Evolutionary conservation across 345 rosid species (phyloP), one percentile per base, ranked within the genome.

Genomic region (Turritis glabra): DNA sequence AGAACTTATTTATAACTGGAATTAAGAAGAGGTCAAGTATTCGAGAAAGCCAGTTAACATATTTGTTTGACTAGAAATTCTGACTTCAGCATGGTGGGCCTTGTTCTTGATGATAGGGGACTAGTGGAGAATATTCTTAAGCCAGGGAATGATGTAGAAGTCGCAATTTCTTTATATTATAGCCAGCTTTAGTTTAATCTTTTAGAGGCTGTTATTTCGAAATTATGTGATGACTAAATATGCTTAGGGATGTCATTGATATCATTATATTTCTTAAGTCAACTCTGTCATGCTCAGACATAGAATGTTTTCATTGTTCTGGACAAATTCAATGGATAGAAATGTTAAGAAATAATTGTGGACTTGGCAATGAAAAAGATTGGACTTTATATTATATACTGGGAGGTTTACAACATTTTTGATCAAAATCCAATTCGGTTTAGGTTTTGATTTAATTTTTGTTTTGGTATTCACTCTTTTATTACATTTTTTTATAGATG

Each of bases 51-150:
- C 5, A 7, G 10, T 41, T 25, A 40, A 25, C 8, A 44, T 10
- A n/a, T 12, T 27, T 64, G 6, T 64, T 64, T 32, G 33, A 21
- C 22, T 32, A 32, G 10, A 67, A 38, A 37, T 23, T 37, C 61
- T 1, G 11, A 35, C 17, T 67, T 37, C 7, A 57, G 35, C 2
- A 48, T 37, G 29, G 29, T 60, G 32, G 63, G 52, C 19, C 21
- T 4, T 68, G 9, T 9, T 54, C 26, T 53, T 40, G 63, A 27
- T 70, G 46, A 59, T 47, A 61, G 41, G 26, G 69, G 30, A 72
- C 62, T 47, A 61, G 41, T 37, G 69, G 30, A 72, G 69, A 38
- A 50, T 72, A 72, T 62, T 60, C 68, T 47, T 26, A 4, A 37
- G 38, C 43, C 3, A 46, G 19, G 48, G 47, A 47, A n/a, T 60